phyloP scores from a whole-genome alignment of 2,329 filamentous ascomycete species.

The Fusarium mexicanum region DNA sequence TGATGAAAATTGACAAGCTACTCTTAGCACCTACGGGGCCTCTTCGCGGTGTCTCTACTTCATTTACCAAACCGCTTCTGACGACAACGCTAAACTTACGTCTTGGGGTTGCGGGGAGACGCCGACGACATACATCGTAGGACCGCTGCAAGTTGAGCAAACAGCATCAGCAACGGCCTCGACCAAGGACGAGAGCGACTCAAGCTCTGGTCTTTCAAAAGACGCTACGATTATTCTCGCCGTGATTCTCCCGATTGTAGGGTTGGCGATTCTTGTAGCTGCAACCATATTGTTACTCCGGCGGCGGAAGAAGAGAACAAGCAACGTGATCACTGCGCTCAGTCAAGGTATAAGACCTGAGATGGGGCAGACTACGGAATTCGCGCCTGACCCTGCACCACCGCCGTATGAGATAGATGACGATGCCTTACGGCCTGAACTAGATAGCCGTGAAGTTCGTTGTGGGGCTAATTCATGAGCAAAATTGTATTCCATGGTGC shows the following conservation, averaged over 20 bases:
- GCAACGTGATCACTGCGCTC: neutral
- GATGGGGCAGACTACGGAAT: neutral
- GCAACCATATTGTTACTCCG: neutral
- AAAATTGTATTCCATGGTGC: neutral
- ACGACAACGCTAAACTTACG: accelerated
- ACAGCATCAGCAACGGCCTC: neutral
- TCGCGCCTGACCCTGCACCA: accelerated
- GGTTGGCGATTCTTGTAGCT: neutral
- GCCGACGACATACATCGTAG: neutral
- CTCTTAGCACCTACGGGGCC: neutral
- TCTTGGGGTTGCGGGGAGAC: neutral
- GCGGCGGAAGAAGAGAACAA: neutral
- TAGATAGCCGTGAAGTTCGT: neutral
- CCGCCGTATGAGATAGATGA: neutral
- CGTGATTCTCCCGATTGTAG: neutral
- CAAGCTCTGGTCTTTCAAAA: neutral
- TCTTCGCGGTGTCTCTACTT: neutral
- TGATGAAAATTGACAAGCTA: neutral
- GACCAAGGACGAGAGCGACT: accelerated
- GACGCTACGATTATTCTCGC: neutral
- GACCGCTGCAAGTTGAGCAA: neutral
- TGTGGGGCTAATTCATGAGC: neutral
- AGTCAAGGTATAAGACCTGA: neutral
- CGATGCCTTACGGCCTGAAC: neutral
- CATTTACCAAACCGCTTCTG: neutral